Evolutionary conservation across 2,329 filamentous ascomycete species (phyloP), one percentile per base, ranked within the genome.

Genomic region (Claviceps citrina): DNA sequence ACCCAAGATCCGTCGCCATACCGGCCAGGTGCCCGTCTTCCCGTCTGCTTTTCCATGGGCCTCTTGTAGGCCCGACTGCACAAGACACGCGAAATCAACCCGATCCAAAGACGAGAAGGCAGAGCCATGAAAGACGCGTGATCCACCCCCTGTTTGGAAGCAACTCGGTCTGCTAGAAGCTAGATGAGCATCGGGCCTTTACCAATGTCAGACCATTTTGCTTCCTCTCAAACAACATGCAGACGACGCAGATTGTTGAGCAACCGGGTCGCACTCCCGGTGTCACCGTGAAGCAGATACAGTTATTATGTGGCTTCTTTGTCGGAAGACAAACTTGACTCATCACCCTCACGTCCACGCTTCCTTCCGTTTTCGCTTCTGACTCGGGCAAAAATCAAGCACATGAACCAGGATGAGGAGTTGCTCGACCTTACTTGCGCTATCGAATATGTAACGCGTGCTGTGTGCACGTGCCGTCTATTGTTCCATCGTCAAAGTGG

Each of bases 141-240:
- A 6, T 24, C 22, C 8, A 5, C 22, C 8, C 8, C 22, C 22
- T 24, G 5, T 24, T 8, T 24, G 5, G 22, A 30, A 30, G 5
- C 13, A n/a, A 3, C 19, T 12, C 9, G 4, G 13, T 22, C 18
- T 22, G 15, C 19, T 15, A 13, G 8, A 30, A 16, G 18, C 15
- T n/a, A 4, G 7, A 25, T 18, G n/a, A 12, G 36, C 36, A 34
- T 44, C 43, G 43, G 43, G 40, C 36, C 40, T 44, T 42, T 37
- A 30, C 39, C 32, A 42, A 44, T 31, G 36, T 42, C 43, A 42
- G 33, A 36, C 39, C 43, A 42, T 40, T 37, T 22, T 24, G 10
- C 25, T 36, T 40, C 26, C 18, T 16, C 31, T 25, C 36, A 39
- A 42, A 37, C 33, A 31, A 28, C 24, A 34, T 39, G 10, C 15